Percentiles rank a stretch among this genome's conserved stretches.
These are phyloP conservation scores for Teratosphaeria destructans DNA, from an alignment of 2,329 filamentous ascomycete genomes.

Conservation along the genomic window DNA sequence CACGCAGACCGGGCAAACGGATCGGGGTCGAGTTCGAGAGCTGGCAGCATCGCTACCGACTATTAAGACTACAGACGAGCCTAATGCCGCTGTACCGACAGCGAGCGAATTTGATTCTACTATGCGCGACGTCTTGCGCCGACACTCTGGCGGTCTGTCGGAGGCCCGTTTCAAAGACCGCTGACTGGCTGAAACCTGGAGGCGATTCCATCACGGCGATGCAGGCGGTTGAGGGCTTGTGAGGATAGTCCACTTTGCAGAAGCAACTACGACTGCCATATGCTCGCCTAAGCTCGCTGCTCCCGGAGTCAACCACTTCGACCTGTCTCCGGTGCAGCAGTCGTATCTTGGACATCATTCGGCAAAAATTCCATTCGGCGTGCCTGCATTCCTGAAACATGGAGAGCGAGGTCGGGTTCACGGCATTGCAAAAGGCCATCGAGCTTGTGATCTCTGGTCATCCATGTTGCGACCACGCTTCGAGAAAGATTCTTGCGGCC, in stretches of 20 bases:
- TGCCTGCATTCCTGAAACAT: not conserved
- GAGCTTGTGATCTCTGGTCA: not conserved
- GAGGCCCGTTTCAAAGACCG: not conserved
- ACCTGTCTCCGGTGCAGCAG: not conserved
- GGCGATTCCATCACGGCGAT: not conserved
- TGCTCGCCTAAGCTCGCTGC: not conserved
- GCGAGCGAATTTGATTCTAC: not conserved
- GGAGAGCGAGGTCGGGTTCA: not conserved
- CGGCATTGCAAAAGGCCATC: not conserved
- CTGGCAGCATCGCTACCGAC: not conserved
- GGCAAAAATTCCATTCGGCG: not conserved
- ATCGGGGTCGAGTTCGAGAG: not conserved
- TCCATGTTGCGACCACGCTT: not conserved
- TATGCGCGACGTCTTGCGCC: not conserved
- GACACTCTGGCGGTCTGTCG: not conserved
- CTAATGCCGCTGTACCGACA: not conserved
- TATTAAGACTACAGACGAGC: not conserved
- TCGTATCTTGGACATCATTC: not conserved
- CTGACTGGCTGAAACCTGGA: not conserved
- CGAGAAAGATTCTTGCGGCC: not conserved
- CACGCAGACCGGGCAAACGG: not conserved
- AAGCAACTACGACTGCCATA: not conserved
- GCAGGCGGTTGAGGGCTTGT: not conserved
- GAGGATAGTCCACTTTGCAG: not conserved
- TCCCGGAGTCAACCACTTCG: not conserved